phyloP scores from a whole-genome alignment of 2,329 filamentous ascomycete species.

The Scortechinia acanthostroma region DNA sequence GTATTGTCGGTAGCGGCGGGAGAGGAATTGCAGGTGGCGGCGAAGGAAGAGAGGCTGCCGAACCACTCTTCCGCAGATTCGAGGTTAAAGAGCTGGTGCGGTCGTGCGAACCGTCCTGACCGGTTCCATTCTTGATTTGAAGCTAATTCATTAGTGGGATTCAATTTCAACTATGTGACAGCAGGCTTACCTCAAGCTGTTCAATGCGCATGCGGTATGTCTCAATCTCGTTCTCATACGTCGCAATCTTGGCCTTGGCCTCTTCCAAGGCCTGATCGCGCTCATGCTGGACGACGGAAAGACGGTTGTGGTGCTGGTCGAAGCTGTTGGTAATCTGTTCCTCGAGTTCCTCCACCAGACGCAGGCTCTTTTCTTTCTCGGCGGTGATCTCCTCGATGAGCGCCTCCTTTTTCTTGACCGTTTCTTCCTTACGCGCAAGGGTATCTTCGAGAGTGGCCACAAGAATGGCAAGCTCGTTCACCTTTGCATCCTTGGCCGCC shows the following conservation, averaged over 20 bases:
- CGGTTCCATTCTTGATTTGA: constrained; percentile 1
- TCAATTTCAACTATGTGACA: too few relatives aligned
- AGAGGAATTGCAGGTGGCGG: constrained; percentile 94
- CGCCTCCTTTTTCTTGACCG: constrained; percentile 52
- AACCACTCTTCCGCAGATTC: constrained; percentile 73
- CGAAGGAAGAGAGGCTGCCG: constrained; percentile 78
- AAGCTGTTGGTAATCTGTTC: constrained; percentile 93
- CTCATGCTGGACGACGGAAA: constrained; percentile 59
- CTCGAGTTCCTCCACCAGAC: constrained; percentile 89
- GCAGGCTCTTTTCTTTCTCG: constrained; percentile 64
- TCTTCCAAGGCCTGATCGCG: constrained; percentile 73
- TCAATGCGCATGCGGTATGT: neutral
- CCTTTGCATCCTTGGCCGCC: constrained; percentile 88
- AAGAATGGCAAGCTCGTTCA: constrained; percentile 76
- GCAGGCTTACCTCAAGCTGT: neutral
- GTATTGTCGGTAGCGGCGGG: constrained; percentile 70
- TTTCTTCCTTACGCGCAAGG: constrained; percentile 71
- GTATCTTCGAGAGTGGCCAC: constrained; percentile 75
- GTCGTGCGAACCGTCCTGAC: neutral
- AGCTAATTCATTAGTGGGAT: too few relatives aligned
- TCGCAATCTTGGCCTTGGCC: constrained; percentile 37
- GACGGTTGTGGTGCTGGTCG: constrained; percentile 82
- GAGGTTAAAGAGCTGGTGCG: constrained; percentile 57
- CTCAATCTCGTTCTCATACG: neutral
- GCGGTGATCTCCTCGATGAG: constrained; percentile 65